Percentiles rank a stretch among this genome's conserved stretches.
phyloP scores from a whole-genome alignment of 192 early-diverging fungal genomes.

The Coemansia sp. region DNA sequence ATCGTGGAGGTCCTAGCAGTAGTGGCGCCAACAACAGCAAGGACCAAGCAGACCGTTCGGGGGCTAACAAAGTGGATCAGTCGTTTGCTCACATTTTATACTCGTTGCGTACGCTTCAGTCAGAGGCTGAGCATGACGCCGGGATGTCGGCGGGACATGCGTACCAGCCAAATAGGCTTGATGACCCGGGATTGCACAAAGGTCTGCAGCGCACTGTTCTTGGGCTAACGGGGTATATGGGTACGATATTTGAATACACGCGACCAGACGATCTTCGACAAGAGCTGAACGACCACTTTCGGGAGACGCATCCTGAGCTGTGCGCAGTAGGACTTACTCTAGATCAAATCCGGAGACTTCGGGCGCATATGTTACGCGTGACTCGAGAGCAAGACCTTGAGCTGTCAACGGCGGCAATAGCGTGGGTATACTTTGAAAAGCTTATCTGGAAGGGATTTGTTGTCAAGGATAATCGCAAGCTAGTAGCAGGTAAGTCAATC shows the following conservation, averaged over 20 bases:
- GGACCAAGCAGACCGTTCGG: neutral
- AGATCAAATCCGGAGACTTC: constrained; percentile 84
- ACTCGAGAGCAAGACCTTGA: constrained; percentile 76
- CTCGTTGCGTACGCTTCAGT: constrained; percentile 30
- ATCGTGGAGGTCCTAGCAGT: neutral
- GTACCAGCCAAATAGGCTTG: constrained; percentile 85
- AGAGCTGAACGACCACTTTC: constrained; percentile 87
- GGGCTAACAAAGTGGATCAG: constrained; percentile 15
- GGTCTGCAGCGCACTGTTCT: constrained; percentile 77
- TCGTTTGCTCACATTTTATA: constrained; percentile 48
- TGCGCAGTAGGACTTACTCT: constrained; percentile 74
- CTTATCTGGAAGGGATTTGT: constrained; percentile 78
- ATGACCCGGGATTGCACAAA: constrained; percentile 83
- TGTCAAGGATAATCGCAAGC: constrained; percentile 68
- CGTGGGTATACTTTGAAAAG: constrained; percentile 97
- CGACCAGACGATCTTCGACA: constrained; percentile 80
- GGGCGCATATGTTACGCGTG: constrained; percentile 69
- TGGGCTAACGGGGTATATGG: constrained; percentile 80
- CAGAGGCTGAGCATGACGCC: constrained; percentile 18
- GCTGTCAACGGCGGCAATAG: constrained; percentile 82
- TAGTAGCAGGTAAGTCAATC: constrained; percentile 42
- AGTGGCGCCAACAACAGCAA: neutral
- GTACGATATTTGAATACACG: constrained; percentile 81
- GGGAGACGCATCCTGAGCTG: constrained; percentile 76
- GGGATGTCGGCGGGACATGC: neutral